These are phyloP conservation scores for Hebeloma cylindrosporum DNA, from an alignment of 768 basidiomycete genomes.

Conservation along the genomic window DNA sequence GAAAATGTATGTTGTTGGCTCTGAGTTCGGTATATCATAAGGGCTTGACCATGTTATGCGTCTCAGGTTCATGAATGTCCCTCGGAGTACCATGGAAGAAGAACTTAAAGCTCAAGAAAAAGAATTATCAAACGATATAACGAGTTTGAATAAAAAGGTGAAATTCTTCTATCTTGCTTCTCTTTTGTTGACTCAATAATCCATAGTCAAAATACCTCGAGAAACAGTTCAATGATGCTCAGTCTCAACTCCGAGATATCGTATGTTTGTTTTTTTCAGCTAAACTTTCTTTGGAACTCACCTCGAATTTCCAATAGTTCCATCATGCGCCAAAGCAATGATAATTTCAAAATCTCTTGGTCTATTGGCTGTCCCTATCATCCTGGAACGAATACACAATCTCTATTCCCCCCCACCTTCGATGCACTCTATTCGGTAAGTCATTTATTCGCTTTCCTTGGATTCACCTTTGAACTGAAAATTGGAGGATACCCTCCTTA, in stretches of 20 bases:
- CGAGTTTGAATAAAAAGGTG: conserved; percentile 84
- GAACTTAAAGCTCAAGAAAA: conserved; percentile 78
- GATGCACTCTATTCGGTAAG: too few species aligned
- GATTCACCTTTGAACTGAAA: too few species aligned
- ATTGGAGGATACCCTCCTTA: too few species aligned
- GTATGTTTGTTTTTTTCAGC: conserved; percentile 43
- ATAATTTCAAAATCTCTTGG: conserved; percentile 12
- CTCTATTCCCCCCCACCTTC: too few species aligned
- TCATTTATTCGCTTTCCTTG: too few species aligned
- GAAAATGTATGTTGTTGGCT: conserved; percentile 73
- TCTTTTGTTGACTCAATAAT: neutral
- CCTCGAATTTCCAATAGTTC: conserved; percentile 40
- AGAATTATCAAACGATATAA: conserved; percentile 80
- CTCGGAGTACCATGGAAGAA: conserved; percentile 74
- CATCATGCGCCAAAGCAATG: conserved; percentile 50
- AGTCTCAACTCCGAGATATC: conserved; percentile 82
- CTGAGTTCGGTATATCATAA: neutral
- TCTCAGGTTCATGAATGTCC: conserved; percentile 86
- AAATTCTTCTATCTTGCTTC: neutral
- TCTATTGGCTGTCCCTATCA: neutral
- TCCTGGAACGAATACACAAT: neutral
- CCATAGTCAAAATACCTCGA: conserved; percentile 84
- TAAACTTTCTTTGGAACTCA: neutral
- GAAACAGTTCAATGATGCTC: conserved; percentile 91
- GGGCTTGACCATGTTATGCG: neutral